These are phyloP conservation scores for Rubus parviflorus DNA, from an alignment of 306 rosid genomes.

Conservation along the genomic window DNA sequence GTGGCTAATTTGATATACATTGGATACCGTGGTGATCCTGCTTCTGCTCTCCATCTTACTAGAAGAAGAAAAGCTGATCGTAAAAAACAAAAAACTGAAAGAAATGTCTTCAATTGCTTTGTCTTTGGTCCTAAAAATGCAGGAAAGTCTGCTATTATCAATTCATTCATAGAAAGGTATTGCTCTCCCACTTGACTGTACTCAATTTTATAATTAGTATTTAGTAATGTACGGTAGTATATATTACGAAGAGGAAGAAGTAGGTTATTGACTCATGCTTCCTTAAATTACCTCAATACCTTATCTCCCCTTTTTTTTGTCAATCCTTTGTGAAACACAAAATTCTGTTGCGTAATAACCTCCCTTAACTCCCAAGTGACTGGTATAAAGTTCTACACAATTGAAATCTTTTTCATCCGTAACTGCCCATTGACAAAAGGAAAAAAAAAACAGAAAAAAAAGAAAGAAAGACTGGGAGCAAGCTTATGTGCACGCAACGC, in stretches of 20 bases:
- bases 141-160: conserved; percentile 81
- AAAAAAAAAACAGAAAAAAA: background rate
- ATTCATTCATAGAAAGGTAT: conserved; percentile 82
- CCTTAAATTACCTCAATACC: background rate
- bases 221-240: background rate
- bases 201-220: conserved; percentile 3
- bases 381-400: background rate
- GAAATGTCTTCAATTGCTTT: conserved; percentile 83
- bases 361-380: background rate
- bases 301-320: background rate
- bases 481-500: background rate
- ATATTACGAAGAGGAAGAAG: too few relatives aligned
- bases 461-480: background rate
- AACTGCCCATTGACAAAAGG: background rate
- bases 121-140: conserved; percentile 87
- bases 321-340: background rate
- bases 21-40: conserved; percentile 87
- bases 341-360: background rate
- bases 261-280: background rate
- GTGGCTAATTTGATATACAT: conserved; percentile 81
- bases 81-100: conserved; percentile 67
- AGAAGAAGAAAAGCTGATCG: conserved; percentile 69
- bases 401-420: background rate
- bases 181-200: conserved; percentile 28
- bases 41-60: conserved; percentile 73